Conservation (phyloP, 192 early-diverging fungal genomes). For the Rhizophagus clarus region DNA sequence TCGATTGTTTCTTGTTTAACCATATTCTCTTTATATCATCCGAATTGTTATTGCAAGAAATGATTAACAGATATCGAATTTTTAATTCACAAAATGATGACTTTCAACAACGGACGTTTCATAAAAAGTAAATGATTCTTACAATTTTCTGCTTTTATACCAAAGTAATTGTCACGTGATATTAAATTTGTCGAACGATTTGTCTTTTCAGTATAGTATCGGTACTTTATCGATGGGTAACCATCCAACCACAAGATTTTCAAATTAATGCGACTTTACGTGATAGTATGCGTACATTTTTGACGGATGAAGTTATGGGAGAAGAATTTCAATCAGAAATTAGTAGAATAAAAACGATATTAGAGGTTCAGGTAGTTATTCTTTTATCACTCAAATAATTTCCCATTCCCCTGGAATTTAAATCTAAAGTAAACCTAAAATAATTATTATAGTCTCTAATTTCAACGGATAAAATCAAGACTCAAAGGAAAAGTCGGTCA, state of each 20-base stretch:
- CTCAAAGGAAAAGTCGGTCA: background rate
- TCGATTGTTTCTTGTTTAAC: conserved; percentile 61
- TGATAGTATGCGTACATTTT: conserved; percentile 50
- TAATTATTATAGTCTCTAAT: conserved; percentile 30
- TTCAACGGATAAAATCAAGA: conserved; percentile 21
- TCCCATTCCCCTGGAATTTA: no score
- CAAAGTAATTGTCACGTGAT: background rate
- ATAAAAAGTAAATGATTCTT: conserved; percentile 45
- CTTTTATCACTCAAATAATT: background rate
- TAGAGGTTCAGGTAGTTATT: background rate
- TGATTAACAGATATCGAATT: conserved; percentile 59
- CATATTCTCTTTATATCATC: conserved; percentile 66
- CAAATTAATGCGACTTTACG: conserved; percentile 42
- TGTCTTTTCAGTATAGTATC: conserved; percentile 53
- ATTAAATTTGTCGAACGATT: background rate
- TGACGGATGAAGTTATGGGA: conserved; percentile 43
- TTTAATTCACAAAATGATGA: conserved; percentile 40
- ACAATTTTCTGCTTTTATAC: conserved; percentile 36
- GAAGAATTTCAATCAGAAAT: conserved; percentile 51
- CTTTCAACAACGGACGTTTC: conserved; percentile 44
- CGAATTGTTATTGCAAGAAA: conserved; percentile 51
- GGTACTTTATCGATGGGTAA: conserved; percentile 65
- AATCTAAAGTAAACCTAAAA: background rate
- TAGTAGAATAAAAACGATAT: conserved; percentile 37
- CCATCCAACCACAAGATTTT: conserved; percentile 64